Evolutionary conservation across 129 eudicot species (phyloP), one percentile per base, ranked within the genome.

Genomic region (Chrysanthemum seticuspe): DNA sequence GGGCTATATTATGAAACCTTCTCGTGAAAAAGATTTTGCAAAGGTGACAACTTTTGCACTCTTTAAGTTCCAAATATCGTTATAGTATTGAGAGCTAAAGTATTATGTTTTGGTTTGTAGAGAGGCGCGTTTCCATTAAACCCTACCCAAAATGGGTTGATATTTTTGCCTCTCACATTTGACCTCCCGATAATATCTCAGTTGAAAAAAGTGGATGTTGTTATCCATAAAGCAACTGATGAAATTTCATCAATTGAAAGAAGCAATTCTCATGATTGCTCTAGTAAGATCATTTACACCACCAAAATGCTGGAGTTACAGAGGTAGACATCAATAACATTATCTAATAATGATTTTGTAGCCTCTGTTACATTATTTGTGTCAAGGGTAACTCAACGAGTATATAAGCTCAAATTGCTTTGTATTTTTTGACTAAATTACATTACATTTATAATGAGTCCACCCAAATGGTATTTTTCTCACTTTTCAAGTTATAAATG

Each of bases 141-240:
- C 13, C 90, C 96, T 44, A 82, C 91, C 19, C 70, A 54, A 76
- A 85, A 85, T 58, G 97, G 97, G 55, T 71, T 94, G 85, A 94
- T 86, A 52, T 94, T 94, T 85, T n/a, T 86, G 72, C 99, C 99
- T 16, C 85, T 94, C 63, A 86, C 83, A 21, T 90, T 74, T 81
- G 96, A 86, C 74, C 85, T 94, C 61, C 85, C 96, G 47, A 72
- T 94, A 73, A 36, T 82, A 77, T 55, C 78, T 67, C 99, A 94
- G 77, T 74, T 94, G 75, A 71, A 79, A 84, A 72, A 84, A 60
- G 87, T 90, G 70, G 97, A 94, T 65, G 78, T 81, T 48, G 74
- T 94, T 71, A 85, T 94, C 76, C 99, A 94, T 70, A 94, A 94
- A 83, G 96, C 96, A 78, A 94, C 99, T 0, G 99, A 94, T 90